A percentile compares a stretch with the other conserved stretches of the same genome.
These are phyloP conservation scores for Aspergillus saccharolyticus DNA, from an alignment of 495 filamentous ascomycete genomes.

Conservation along the genomic window DNA sequence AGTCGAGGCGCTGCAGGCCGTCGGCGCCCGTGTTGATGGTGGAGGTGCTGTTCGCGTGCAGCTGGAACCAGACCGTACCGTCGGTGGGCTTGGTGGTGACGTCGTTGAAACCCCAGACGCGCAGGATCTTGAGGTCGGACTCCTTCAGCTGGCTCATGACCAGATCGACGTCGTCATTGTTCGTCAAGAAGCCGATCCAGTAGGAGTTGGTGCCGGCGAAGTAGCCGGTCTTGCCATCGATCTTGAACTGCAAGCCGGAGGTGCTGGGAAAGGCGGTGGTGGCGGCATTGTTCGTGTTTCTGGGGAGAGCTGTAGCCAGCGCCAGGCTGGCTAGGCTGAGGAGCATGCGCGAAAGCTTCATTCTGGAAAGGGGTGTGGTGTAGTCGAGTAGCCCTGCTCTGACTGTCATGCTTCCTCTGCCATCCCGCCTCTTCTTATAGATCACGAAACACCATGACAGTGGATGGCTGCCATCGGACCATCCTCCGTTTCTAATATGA, in stretches of 20 bases:
- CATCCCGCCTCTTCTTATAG: not conserved
- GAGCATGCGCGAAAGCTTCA: constrained; percentile 37
- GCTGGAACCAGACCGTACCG: constrained; percentile 57
- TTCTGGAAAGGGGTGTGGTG: not conserved
- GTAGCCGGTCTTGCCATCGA: constrained; percentile 58
- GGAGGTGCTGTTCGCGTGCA: constrained; percentile 45
- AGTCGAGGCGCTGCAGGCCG: constrained; percentile 63
- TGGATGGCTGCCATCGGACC: not conserved
- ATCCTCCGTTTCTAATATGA: not conserved
- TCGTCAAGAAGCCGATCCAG: constrained; percentile 66
- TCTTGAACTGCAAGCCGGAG: constrained; percentile 52
- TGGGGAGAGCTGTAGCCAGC: constrained; percentile 17
- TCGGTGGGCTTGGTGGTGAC: constrained; percentile 40
- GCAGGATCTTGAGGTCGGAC: constrained; percentile 61
- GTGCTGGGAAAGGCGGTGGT: constrained; percentile 23
- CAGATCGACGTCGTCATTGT: constrained; percentile 57
- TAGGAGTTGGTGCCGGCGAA: constrained; percentile 70
- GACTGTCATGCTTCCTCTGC: not conserved
- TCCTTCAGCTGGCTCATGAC: constrained; percentile 44
- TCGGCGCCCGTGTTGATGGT: constrained; percentile 63
- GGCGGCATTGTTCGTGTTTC: not conserved
- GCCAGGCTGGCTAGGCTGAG: constrained; percentile 50
- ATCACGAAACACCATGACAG: not conserved
- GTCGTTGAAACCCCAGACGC: constrained; percentile 73
- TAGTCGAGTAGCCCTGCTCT: not conserved